Evolutionary conservation across 805 yeast genomes (phyloP).

Genomic region (Helenozyma rhizophorensis): DNA sequence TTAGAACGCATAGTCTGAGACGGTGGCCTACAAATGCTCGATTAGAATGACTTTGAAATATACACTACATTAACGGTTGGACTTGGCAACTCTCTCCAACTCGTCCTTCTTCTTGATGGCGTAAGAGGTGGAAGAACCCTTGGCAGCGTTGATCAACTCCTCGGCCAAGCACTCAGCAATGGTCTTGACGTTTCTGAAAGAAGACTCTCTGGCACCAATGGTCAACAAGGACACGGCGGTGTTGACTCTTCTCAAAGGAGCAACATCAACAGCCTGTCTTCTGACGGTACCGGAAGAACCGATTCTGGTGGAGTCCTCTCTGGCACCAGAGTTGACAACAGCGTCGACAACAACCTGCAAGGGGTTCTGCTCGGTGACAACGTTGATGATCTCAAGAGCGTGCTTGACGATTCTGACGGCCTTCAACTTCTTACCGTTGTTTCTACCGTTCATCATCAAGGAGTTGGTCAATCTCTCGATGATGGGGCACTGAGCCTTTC

Average conservation of each 20-base stretch:
- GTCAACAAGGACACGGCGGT: conserved; percentile 97
- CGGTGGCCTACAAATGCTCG: not conserved
- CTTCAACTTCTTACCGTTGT: conserved; percentile 99
- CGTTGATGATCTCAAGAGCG: conserved; percentile 96
- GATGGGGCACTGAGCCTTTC: conserved; percentile 99
- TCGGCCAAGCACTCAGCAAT: conserved; percentile 99
- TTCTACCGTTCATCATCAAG: conserved; percentile 99
- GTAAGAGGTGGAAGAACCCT: conserved; percentile 99
- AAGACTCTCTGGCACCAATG: conserved; percentile 99
- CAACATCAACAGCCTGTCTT: conserved; percentile 99
- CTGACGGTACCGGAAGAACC: conserved; percentile 99
- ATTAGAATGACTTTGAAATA: conserved; percentile 20
- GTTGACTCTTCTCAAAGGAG: conserved; percentile 99
- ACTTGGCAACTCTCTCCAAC: conserved; percentile 99
- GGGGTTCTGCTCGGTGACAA: conserved; percentile 98
- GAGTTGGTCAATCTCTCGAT: conserved; percentile 99
- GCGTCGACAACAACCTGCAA: conserved; percentile 99
- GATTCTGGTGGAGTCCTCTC: conserved; percentile 99
- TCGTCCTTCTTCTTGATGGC: conserved; percentile 99
- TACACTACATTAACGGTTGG: conserved; percentile 87
- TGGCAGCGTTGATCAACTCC: conserved; percentile 99
- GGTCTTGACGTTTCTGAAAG: conserved; percentile 99
- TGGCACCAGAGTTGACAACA: conserved; percentile 99
- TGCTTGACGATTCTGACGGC: conserved; percentile 99
- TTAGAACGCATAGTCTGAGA: too few relatives aligned